These are phyloP conservation scores for Geotrichum cucujoidarum DNA, from an alignment of 1,139 yeast species.

Conservation along the genomic window DNA sequence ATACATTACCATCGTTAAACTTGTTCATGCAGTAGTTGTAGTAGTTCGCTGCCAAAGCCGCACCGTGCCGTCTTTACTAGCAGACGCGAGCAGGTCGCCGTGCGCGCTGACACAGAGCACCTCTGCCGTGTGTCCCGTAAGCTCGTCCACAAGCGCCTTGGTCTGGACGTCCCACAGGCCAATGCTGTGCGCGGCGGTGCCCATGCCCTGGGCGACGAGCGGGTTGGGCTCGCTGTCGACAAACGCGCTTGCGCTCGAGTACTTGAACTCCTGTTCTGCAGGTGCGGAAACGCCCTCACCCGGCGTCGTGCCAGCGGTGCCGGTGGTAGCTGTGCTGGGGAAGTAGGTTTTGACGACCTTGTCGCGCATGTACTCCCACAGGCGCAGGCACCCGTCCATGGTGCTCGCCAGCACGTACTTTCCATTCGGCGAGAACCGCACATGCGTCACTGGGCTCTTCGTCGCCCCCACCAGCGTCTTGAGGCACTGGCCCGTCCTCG, in stretches of 20 bases:
- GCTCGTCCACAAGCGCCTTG: conserved; percentile 46
- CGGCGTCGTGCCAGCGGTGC: conserved; percentile 24
- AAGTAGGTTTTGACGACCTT: conserved; percentile 37
- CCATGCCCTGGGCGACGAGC: conserved; percentile 14
- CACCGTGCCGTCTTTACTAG: conserved; percentile 42
- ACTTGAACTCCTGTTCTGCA: conserved; percentile 37
- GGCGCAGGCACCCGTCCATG: conserved; percentile 72
- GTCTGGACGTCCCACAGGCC: conserved; percentile 73
- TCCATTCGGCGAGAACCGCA: conserved; percentile 76
- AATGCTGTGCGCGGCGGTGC: conserved; percentile 44
- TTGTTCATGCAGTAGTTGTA: neutral
- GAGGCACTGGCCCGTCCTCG: conserved; percentile 84
- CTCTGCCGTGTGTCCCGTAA: conserved; percentile 40
- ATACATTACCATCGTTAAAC: neutral
- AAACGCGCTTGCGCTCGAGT: conserved; percentile 25
- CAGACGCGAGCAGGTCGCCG: conserved; percentile 43
- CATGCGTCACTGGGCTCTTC: conserved; percentile 53
- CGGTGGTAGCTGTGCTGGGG: conserved; percentile 21
- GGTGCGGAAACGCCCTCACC: conserved; percentile 25
- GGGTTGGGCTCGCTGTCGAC: conserved; percentile 29
- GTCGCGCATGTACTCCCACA: conserved; percentile 56
- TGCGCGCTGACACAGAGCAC: conserved; percentile 30
- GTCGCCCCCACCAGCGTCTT: conserved; percentile 67
- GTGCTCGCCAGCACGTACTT: conserved; percentile 73
- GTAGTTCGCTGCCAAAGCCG: conserved; percentile 32